Evolutionary conservation across 495 filamentous ascomycete genomes (phyloP), one percentile per base, ranked within the genome.

Genomic region (Aspergillus baeticus): DNA sequence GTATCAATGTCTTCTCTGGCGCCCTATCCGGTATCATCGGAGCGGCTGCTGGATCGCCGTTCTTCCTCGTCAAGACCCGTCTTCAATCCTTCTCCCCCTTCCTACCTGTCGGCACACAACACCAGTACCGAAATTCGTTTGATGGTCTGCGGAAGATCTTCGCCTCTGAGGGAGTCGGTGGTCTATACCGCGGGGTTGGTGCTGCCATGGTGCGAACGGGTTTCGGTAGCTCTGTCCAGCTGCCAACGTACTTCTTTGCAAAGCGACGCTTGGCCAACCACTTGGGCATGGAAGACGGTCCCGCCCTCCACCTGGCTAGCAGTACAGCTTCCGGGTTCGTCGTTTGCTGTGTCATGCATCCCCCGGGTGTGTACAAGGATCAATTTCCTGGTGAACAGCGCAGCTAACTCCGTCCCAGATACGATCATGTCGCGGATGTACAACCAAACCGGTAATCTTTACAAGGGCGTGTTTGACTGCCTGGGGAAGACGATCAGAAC

Each of bases 391-490:
- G 10, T 29, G n/a, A 5, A 17, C 11, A 45, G 6, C 6, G 38
- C 2, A 41, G 7, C 52, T 72, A 60, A 71, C 62, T 18, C 31
- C 18, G 31, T 44, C 53, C 6, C 55, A 91, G 94, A 99, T 69
- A 98, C 95, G 8, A 90, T 99, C 73, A 99, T 99, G 94, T 92
- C 88, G 47, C 87, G 94, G 33, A 88, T 99, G 82, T 99, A 99
- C 76, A 99, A 99, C 77, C 94, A 99, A 72, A 93, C 92, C 51
- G 94, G 94, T 26, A 96, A 97, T 67, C 84, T 98, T 5, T 99
- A 99, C 76, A 86, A 81, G 59, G 87, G 91, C 51, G 90, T 92
- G 0, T 91, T 94, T 56, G 94, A 99, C 73, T 99, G 94, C 69
- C 69, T 97, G 39, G 83, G 79, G 65, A 91, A 96, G 76, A 99